These are phyloP conservation scores for Septoria linicola DNA, from an alignment of 2,329 filamentous ascomycete genomes.

Conservation along the genomic window DNA sequence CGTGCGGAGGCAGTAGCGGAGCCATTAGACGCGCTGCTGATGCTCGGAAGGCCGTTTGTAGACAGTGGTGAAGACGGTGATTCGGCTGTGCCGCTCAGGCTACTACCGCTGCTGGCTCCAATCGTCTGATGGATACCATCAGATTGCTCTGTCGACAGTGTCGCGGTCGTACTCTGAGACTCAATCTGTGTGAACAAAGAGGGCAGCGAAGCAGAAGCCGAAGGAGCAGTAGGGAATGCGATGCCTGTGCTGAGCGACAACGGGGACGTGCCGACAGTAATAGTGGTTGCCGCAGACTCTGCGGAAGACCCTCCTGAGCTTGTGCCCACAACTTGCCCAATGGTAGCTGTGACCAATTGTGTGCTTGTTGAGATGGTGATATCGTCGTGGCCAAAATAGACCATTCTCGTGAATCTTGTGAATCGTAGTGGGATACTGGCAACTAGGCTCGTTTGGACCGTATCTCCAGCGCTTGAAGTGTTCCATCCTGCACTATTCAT, in stretches of 20 bases:
- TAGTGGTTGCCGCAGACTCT: too few species aligned
- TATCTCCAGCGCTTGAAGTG: conserved; percentile 16
- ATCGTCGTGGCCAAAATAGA: conserved; percentile 30
- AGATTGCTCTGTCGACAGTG: background rate
- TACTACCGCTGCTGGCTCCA: background rate
- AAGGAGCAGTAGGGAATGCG: conserved; percentile 1
- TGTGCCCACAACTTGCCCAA: conserved; percentile 24
- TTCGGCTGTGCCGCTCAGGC: background rate
- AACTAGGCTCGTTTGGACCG: background rate
- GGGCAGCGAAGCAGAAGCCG: conserved; percentile 1
- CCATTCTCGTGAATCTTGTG: conserved; percentile 28
- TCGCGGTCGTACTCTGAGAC: too few species aligned
- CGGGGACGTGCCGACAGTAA: too few species aligned
- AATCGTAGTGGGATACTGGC: conserved; percentile 16
- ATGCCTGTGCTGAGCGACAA: too few species aligned
- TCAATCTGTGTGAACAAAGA: background rate
- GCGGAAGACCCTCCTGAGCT: too few species aligned
- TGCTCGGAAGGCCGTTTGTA: background rate
- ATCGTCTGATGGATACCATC: conserved; percentile 4
- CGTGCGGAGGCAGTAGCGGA: conserved; percentile 2
- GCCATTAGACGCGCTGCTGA: conserved; percentile 3
- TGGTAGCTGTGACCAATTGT: conserved; percentile 30
- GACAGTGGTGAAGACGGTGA: background rate
- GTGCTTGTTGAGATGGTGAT: conserved; percentile 33
- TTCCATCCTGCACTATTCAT: conserved; percentile 34